Evolutionary conservation across 352 stramenopile species (phyloP).

Genomic region (Phytophthora colocasiae): DNA sequence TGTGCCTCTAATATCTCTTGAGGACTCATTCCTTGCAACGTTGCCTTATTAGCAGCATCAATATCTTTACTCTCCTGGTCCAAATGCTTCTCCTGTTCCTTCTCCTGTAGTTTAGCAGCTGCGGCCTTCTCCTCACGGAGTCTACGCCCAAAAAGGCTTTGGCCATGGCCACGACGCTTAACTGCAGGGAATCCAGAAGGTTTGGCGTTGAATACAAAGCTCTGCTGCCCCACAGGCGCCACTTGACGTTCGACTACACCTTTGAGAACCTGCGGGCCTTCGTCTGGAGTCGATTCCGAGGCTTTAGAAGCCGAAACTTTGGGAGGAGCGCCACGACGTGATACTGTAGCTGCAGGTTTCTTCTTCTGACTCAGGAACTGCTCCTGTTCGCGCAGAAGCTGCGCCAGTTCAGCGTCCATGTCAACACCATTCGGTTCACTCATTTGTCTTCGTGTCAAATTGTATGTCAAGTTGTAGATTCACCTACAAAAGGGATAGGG

Average conservation of each 20-base stretch:
- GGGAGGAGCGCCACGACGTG: conserved; percentile 19
- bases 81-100: conserved; percentile 18
- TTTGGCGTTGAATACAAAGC: conserved; percentile 42
- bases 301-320: conserved; percentile 12
- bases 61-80: conserved; percentile 59
- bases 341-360: conserved; percentile 66
- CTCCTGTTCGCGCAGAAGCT: conserved; percentile 85
- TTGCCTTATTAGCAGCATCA: conserved; percentile 61
- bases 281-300: conserved; percentile 13
- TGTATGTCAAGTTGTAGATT: too few relatives aligned
- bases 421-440: conserved; percentile 43
- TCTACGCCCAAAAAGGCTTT: conserved; percentile 79
- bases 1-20: conserved; percentile 79
- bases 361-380: conserved; percentile 72
- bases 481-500: too few relatives aligned
- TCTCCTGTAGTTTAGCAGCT: conserved; percentile 1
- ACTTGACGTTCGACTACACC: conserved; percentile 73
- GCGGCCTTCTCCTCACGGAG: conserved; percentile 30
- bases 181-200: conserved; percentile 69
- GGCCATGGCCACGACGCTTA: conserved; percentile 41
- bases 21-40: conserved; percentile 67
- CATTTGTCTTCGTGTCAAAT: conserved; percentile 15
- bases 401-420: conserved; percentile 80
- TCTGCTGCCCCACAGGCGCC: conserved; percentile 42
- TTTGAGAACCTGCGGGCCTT: conserved; percentile 54